Percentiles rank a stretch among this genome's conserved stretches.
These are phyloP conservation scores for Yamadazyma tumulicola DNA, from an alignment of 805 yeast species.

Conservation along the genomic window DNA sequence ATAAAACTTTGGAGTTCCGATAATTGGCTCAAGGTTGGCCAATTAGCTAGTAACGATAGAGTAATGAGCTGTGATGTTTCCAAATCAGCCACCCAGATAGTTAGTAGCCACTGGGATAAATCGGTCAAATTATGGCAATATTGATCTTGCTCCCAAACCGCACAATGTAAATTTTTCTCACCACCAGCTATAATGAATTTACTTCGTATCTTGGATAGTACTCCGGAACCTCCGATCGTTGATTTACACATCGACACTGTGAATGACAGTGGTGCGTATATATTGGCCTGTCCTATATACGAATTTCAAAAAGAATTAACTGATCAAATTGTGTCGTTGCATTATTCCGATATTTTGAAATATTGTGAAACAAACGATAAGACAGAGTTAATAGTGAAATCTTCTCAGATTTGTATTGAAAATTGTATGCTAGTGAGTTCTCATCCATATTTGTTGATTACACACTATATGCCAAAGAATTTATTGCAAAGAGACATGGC, in stretches of 20 bases:
- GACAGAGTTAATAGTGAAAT: constrained; percentile 59
- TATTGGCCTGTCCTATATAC: constrained; percentile 77
- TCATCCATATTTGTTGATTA: constrained; percentile 84
- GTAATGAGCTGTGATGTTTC: constrained; percentile 67
- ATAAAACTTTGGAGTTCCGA: constrained; percentile 62
- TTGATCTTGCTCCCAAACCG: background rate
- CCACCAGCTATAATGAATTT: constrained; percentile 55
- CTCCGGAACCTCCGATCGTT: constrained; percentile 79
- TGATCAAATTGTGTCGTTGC: constrained; percentile 87
- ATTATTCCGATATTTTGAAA: constrained; percentile 84
- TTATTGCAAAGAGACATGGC: constrained; percentile 70
- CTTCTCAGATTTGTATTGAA: constrained; percentile 67
- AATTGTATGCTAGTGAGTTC: constrained; percentile 80
- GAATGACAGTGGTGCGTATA: constrained; percentile 59
- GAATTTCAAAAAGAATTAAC: constrained; percentile 85
- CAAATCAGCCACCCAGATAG: constrained; percentile 39
- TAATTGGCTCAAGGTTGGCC: constrained; percentile 58
- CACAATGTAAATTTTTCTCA: background rate
- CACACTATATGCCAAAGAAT: constrained; percentile 82
- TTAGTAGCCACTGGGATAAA: constrained; percentile 83
- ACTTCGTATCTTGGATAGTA: constrained; percentile 69
- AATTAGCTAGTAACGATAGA: constrained; percentile 60
- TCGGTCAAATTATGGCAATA: constrained; percentile 64
- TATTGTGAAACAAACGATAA: constrained; percentile 66
- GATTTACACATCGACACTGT: constrained; percentile 47